Percentiles rank a stretch among this genome's conserved stretches.
Evolutionary conservation across 768 basidiomycete genomes (phyloP).

Genomic region (Tremella yokohamensis): DNA sequence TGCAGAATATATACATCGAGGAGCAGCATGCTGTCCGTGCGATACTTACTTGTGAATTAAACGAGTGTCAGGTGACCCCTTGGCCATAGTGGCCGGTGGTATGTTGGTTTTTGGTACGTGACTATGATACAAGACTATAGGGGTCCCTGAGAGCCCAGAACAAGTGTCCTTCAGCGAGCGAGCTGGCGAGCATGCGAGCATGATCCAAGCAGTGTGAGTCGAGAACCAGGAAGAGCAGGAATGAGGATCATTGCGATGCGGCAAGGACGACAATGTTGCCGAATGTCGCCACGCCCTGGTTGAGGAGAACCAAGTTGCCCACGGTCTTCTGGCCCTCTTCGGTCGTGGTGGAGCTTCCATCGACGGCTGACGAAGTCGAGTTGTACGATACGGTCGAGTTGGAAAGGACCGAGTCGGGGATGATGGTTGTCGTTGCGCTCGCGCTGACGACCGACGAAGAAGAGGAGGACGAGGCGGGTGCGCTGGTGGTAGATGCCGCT

Average conservation of each 20-base stretch:
- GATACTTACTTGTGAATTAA: too few relatives aligned
- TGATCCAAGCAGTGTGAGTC: too few relatives aligned
- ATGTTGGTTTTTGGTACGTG: too few relatives aligned
- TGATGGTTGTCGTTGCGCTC: neutral
- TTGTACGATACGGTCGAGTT: neutral
- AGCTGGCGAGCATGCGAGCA: too few relatives aligned
- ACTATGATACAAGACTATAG: too few relatives aligned
- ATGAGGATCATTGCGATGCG: constrained; percentile 15
- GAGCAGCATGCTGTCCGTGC: too few relatives aligned
- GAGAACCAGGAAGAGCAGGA: too few relatives aligned
- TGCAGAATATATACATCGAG: too few relatives aligned
- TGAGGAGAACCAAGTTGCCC: constrained; percentile 36
- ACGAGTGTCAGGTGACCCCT: too few relatives aligned
- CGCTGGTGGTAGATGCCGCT: constrained; percentile 28
- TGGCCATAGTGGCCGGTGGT: too few relatives aligned
- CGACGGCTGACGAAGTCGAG: constrained; percentile 6
- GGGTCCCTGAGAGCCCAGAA: too few relatives aligned
- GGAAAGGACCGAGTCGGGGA: neutral
- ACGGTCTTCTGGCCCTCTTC: constrained; percentile 7
- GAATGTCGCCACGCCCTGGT: constrained; percentile 35
- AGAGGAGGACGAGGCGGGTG: constrained; percentile 24
- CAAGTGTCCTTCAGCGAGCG: too few relatives aligned
- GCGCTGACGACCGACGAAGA: constrained; percentile 11
- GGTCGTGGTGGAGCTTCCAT: constrained; percentile 15
- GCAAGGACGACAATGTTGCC: constrained; percentile 40